These are phyloP conservation scores for Myrica gale DNA, from an alignment of 306 rosid genomes.

Conservation along the genomic window DNA sequence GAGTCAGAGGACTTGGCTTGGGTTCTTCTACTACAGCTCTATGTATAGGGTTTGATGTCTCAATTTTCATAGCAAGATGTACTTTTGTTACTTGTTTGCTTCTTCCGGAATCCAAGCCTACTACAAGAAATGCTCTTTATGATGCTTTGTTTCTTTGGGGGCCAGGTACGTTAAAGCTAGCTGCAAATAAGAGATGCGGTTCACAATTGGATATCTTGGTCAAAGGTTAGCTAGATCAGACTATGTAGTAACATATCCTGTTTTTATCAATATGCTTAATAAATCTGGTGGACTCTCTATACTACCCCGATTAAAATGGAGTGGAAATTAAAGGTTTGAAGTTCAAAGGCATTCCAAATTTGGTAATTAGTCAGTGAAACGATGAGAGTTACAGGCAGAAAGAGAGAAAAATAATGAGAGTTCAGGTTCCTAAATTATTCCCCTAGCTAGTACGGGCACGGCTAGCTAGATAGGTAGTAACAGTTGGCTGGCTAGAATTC, in stretches of 20 bases:
- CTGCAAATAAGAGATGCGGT: slow-evolving; percentile 45
- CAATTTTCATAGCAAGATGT: slow-evolving; percentile 14
- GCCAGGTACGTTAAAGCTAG: slow-evolving; percentile 52
- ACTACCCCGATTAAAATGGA: neutral
- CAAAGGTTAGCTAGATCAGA: slow-evolving; percentile 30
- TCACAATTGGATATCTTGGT: slow-evolving; percentile 44
- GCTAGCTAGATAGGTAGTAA: neutral
- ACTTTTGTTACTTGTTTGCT: slow-evolving; percentile 31
- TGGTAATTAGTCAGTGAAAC: too few relatives aligned
- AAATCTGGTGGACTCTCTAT: slow-evolving; percentile 3
- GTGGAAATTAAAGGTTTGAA: neutral
- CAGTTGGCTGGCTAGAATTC: too few relatives aligned
- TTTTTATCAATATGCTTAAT: slow-evolving; percentile 4
- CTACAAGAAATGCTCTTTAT: slow-evolving; percentile 28
- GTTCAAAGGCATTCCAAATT: neutral
- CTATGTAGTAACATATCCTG: slow-evolving; percentile 14
- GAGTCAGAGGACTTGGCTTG: slow-evolving; percentile 25
- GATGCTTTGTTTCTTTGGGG: slow-evolving; percentile 67
- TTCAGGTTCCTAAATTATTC: neutral
- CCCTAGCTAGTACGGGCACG: neutral
- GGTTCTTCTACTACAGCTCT: slow-evolving; percentile 26
- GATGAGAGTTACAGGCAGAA: neutral
- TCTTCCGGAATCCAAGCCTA: slow-evolving; percentile 38
- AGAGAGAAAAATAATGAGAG: neutral
- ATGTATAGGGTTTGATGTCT: slow-evolving; percentile 22